These are phyloP conservation scores for Asclepias syriaca DNA, from an alignment of 257 asterid genomes.

Conservation along the genomic window DNA sequence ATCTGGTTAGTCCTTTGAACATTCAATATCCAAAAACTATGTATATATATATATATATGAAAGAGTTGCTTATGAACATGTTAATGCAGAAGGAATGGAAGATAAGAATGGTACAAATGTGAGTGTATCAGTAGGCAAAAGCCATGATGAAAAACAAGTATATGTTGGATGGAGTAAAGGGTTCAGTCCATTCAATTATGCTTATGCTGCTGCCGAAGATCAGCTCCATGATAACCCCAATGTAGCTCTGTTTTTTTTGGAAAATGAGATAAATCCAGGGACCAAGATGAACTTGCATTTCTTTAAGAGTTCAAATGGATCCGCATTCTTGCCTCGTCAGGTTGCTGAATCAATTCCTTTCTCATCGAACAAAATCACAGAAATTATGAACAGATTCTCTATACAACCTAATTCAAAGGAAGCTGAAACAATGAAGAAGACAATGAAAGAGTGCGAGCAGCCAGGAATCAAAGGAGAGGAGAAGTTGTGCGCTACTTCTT, in stretches of 20 bases:
- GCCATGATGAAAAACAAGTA: background rate
- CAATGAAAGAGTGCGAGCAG: conserved; percentile 63
- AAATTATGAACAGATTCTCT: conserved; percentile 40
- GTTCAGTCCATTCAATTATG: background rate
- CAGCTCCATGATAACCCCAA: conserved; percentile 53
- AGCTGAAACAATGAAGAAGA: conserved; percentile 48
- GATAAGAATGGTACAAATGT: background rate
- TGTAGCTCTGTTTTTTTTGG: conserved; percentile 57
- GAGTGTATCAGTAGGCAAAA: background rate
- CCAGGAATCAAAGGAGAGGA: conserved; percentile 49
- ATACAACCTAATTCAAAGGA: conserved; percentile 38
- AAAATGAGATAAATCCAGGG: conserved; percentile 49
- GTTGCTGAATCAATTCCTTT: conserved; percentile 60
- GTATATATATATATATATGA: no score
- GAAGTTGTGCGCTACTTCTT: conserved; percentile 66
- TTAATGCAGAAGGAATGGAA: conserved; percentile 9
- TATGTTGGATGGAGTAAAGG: background rate
- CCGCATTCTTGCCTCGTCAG: conserved; percentile 49
- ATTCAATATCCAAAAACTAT: background rate
- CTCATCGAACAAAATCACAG: conserved; percentile 44
- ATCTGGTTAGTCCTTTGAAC: conserved; percentile 11
- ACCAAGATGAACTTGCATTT: conserved; percentile 44
- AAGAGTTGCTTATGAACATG: background rate
- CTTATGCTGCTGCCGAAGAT: conserved; percentile 27
- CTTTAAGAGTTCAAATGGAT: conserved; percentile 26